phyloP scores from a whole-genome alignment of 257 asterid genomes.

The Paulownia fortunei region DNA sequence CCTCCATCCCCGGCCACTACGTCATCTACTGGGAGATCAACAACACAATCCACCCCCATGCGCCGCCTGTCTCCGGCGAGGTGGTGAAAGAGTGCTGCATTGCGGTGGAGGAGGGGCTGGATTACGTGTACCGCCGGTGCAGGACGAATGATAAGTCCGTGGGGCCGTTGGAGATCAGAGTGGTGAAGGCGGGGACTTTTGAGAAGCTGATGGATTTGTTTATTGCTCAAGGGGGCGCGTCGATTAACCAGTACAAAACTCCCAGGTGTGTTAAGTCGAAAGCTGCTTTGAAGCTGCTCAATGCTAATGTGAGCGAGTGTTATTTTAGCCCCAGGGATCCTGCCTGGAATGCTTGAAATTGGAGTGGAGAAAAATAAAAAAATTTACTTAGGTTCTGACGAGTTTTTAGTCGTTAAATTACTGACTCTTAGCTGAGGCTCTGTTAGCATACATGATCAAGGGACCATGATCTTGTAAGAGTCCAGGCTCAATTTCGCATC shows the following conservation, averaged over 20 bases:
- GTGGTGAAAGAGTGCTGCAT: conserved; percentile 69
- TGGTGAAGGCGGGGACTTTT: conserved; percentile 66
- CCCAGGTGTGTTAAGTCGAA: conserved; percentile 75
- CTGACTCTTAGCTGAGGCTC: conserved; percentile 11
- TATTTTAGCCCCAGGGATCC: conserved; percentile 79
- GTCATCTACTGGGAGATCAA: conserved; percentile 82
- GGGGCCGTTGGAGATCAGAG: conserved; percentile 75
- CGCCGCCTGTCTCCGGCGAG: conserved; percentile 36
- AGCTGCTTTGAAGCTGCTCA: conserved; percentile 63
- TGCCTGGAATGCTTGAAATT: conserved; percentile 63
- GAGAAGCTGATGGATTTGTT: conserved; percentile 76
- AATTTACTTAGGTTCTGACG: conserved; percentile 3
- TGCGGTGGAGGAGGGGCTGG: conserved; percentile 66
- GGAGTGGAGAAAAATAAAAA: conserved; percentile 40
- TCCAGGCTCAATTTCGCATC: conserved; percentile 9
- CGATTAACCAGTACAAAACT: conserved; percentile 79
- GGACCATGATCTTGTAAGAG: conserved; percentile 31
- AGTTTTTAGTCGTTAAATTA: conserved; percentile 15
- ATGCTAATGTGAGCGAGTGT: conserved; percentile 56
- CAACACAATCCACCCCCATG: conserved; percentile 37
- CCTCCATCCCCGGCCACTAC: conserved; percentile 81
- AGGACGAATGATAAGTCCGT: conserved; percentile 64
- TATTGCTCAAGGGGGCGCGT: conserved; percentile 71
- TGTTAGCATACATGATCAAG: conserved; percentile 20
- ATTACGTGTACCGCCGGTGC: conserved; percentile 73